Evolutionary conservation across 768 basidiomycete genomes (phyloP).

Genomic region (Termitomyces sp.): DNA sequence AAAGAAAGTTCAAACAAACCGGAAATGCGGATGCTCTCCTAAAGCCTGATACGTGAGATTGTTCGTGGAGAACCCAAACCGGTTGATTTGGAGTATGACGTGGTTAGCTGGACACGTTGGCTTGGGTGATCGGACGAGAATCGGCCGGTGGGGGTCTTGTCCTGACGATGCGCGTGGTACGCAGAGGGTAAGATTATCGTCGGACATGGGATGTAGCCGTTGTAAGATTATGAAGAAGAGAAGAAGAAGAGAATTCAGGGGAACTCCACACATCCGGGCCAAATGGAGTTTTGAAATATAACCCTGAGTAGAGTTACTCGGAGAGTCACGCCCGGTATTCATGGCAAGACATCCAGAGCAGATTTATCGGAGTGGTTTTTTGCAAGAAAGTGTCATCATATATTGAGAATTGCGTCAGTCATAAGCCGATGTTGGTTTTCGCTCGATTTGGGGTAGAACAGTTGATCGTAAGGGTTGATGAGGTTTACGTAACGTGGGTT

Average conservation of each 20-base stretch:
- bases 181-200: constrained; percentile 23
- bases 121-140: constrained; percentile 17
- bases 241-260: neutral
- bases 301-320: neutral
- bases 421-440: neutral
- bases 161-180: constrained; percentile 24
- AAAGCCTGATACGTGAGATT: constrained; percentile 64
- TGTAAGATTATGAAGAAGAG: neutral
- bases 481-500: neutral
- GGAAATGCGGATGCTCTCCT: constrained; percentile 44
- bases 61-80: constrained; percentile 69
- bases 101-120: constrained; percentile 33
- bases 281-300: neutral
- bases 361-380: neutral
- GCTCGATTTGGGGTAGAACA: neutral
- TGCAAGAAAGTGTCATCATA: no score
- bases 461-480: no score
- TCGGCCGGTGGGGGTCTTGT: constrained; percentile 16
- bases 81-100: constrained; percentile 52
- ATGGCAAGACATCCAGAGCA: neutral
- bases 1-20: constrained; percentile 22
- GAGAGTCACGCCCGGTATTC: neutral
- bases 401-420: neutral
- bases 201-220: neutral
- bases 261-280: neutral